These are phyloP conservation scores for Oryza meridionalis DNA, from an alignment of 176 grass and related monocot genomes.

Conservation along the genomic window DNA sequence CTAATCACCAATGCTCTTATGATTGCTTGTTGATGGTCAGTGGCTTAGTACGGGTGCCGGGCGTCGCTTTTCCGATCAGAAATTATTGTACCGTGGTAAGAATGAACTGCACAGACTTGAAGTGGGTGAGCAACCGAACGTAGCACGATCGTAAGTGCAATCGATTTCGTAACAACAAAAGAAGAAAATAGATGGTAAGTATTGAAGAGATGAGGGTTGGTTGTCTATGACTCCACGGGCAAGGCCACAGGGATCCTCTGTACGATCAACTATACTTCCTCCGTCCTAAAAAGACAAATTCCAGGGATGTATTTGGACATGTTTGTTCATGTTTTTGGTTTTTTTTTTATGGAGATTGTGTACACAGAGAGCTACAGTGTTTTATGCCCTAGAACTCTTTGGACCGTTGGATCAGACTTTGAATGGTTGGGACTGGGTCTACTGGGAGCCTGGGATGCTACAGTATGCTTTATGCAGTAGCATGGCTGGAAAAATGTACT, in stretches of 20 bases:
- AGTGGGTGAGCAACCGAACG: neutral
- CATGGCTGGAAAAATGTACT: neutral
- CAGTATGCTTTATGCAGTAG: neutral
- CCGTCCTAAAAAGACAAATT: no score
- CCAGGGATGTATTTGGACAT: no score
- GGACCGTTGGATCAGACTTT: neutral
- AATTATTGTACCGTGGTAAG: neutral
- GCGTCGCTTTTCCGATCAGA: neutral
- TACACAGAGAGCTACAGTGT: neutral
- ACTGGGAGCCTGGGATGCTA: neutral
- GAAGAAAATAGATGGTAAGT: neutral
- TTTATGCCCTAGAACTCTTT: neutral
- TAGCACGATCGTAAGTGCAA: neutral
- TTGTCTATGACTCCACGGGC: neutral
- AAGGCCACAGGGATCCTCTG: neutral
- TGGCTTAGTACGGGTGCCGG: no score
- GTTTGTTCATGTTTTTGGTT: no score
- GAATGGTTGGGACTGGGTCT: neutral
- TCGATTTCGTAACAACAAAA: neutral
- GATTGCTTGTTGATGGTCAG: neutral
- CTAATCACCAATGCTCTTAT: neutral
- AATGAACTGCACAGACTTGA: neutral
- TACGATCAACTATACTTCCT: neutral
- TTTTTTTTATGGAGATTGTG: no score
- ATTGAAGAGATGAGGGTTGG: neutral